These are phyloP conservation scores for Candida dajiaensis DNA, from an alignment of 805 yeast species.

Conservation along the genomic window DNA sequence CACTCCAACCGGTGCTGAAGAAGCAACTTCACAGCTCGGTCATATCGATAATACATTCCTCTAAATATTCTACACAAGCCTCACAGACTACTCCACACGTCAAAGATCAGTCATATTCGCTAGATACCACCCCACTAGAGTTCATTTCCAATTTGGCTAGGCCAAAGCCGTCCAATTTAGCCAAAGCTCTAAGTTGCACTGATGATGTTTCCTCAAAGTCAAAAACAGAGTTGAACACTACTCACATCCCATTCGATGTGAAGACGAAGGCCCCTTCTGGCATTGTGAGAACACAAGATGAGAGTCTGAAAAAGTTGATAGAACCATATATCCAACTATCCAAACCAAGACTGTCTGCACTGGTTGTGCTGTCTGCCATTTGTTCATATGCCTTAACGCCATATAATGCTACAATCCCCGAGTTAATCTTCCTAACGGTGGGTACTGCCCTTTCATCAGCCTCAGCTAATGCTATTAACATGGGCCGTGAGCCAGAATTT, in stretches of 20 bases:
- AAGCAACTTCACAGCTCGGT: background rate
- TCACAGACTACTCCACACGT: background rate
- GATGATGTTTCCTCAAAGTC: constrained; percentile 20
- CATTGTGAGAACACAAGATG: constrained; percentile 17
- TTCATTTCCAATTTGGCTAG: constrained; percentile 29
- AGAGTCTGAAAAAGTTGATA: constrained; percentile 30
- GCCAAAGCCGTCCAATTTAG: constrained; percentile 6
- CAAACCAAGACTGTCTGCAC: constrained; percentile 81
- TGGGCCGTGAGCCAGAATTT: constrained; percentile 92
- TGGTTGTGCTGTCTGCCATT: constrained; percentile 87
- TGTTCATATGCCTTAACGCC: constrained; percentile 94
- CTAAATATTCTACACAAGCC: background rate
- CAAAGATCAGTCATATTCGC: background rate
- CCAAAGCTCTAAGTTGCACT: constrained; percentile 29
- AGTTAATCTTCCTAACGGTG: constrained; percentile 63
- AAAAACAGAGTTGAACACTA: constrained; percentile 7
- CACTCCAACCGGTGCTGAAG: background rate
- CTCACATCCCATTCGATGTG: constrained; percentile 53
- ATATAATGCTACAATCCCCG: constrained; percentile 62
- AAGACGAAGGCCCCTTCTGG: constrained; percentile 29
- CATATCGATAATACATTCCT: background rate
- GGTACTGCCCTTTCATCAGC: constrained; percentile 90
- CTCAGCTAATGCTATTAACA: constrained; percentile 93
- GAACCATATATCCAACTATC: constrained; percentile 75
- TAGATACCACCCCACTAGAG: constrained; percentile 33